These are phyloP conservation scores for Nicotiana benthamiana DNA, from an alignment of 257 asterid species.

Conservation along the genomic window DNA sequence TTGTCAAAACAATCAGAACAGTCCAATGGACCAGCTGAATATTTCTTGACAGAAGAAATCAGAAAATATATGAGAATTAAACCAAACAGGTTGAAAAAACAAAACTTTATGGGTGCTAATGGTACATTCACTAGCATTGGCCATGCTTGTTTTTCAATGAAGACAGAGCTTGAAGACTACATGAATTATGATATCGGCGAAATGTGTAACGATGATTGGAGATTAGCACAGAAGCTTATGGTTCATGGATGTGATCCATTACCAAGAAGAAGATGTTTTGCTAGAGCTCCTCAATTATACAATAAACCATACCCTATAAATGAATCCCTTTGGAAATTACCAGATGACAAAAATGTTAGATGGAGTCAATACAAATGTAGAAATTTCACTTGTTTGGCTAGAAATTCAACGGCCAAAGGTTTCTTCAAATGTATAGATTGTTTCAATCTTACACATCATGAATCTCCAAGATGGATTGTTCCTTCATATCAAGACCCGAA, in stretches of 20 bases:
- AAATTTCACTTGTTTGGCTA: constrained; percentile 45
- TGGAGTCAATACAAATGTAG: constrained; percentile 57
- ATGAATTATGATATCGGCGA: constrained; percentile 61
- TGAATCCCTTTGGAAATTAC: constrained; percentile 47
- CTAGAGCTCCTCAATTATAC: constrained; percentile 48
- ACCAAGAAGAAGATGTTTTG: constrained; percentile 50
- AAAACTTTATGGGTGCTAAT: constrained; percentile 64
- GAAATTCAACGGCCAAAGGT: constrained; percentile 30
- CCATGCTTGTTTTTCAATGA: constrained; percentile 47
- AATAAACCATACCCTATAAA: constrained; percentile 28
- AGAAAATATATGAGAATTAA: constrained; percentile 38
- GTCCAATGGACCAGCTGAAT: constrained; percentile 13
- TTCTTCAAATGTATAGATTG: constrained; percentile 58
- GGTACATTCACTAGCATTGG: constrained; percentile 60
- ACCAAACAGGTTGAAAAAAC: constrained; percentile 48
- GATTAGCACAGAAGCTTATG: constrained; percentile 44
- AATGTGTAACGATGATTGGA: constrained; percentile 57
- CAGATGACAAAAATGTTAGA: constrained; percentile 44
- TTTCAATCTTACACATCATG: constrained; percentile 46
- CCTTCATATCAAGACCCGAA: constrained; percentile 25
- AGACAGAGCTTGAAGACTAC: constrained; percentile 42
- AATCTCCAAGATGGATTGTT: constrained; percentile 43
- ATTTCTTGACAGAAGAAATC: constrained; percentile 48
- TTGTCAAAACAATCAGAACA: background rate
- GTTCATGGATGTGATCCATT: constrained; percentile 68